Evolutionary conservation across 1,284 basidiomycete species (phyloP).

Genomic region (Ceratobasidium sp.): DNA sequence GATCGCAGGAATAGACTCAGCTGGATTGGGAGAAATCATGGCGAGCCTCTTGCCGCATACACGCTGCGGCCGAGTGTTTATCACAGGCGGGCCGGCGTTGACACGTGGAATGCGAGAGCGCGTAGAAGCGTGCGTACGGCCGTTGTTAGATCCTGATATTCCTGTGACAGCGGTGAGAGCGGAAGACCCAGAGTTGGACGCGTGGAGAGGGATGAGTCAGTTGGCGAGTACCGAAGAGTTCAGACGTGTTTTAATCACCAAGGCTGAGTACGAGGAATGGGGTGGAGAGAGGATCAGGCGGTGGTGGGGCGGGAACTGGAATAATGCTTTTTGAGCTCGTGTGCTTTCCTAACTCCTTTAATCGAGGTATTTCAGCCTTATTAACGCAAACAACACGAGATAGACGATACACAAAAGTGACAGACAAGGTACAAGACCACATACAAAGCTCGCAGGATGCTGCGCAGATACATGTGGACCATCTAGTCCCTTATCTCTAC

Average conservation of each 20-base stretch:
- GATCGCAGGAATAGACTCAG: conserved; percentile 95
- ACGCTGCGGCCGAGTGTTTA: conserved; percentile 79
- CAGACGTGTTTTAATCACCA: conserved; percentile 67
- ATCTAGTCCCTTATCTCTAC: conserved; percentile 6
- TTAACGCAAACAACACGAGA: conserved; percentile 31
- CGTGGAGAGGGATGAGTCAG: conserved; percentile 93
- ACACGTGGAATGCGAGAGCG: conserved; percentile 77
- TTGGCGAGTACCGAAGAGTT: conserved; percentile 77
- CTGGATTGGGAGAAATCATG: conserved; percentile 90
- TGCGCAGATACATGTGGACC: conserved; percentile 23
- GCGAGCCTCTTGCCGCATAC: conserved; percentile 62
- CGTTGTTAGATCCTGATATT: conserved; percentile 84
- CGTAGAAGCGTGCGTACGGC: conserved; percentile 75
- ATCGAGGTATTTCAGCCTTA: conserved; percentile 26
- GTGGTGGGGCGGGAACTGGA: conserved; percentile 91
- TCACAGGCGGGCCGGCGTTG: conserved; percentile 85
- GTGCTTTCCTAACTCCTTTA: conserved; percentile 24
- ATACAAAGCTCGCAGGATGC: conserved; percentile 32
- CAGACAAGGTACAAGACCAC: conserved; percentile 38
- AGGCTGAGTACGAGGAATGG: conserved; percentile 89
- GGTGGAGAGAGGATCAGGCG: conserved; percentile 82
- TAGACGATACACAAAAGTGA: conserved; percentile 30
- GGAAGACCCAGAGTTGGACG: conserved; percentile 76
- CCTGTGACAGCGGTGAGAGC: conserved; percentile 70
- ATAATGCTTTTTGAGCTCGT: conserved; percentile 52